Base-by-base conservation (phyloP, 371 early-diverging fungal species). In the Mucor irregularis region DNA sequence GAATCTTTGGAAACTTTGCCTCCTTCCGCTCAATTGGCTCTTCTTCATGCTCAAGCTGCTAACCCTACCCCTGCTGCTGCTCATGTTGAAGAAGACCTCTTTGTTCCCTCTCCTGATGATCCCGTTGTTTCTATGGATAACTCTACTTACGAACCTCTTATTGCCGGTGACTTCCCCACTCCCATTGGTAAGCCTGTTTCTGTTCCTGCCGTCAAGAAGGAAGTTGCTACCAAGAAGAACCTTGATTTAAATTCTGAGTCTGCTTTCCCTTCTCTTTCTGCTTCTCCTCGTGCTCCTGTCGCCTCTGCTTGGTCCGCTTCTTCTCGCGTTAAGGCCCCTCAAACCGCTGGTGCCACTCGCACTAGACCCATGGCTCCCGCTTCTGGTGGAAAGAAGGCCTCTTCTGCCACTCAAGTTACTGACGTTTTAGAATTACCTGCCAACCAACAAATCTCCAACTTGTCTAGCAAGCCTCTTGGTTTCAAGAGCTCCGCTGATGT, bases 211-310 rank as follows among this genome's bases (percentile, higher is more conserved):
- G 24, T 43, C 19, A 61, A 66, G 46, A 66, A 66, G 37, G 64
- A 64, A 56, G 29, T 30, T 13, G 21, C 14, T 5, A 61, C 56
- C 53, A 69, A 68, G 48, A 62, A 67, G 52, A 66, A 68, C 25
- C 60, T 85, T 4, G 87, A 87, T 56, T 69, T 88, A 49, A 73
- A 74, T 21, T 89, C 89, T 33, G 83, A 82, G 61, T 74, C 82
- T 26, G 82, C 85, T 56, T 90, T 90, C 66, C 90, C 90, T 16
- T 74, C 88, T 29, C 80, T 90, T 35, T 85, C 89, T 43, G 68
- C 80, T 13, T 53, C 77, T n/a, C 74, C 82, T 33, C 76, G 76
- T 34, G 56, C 79, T 19, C 72, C 80, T 28, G 58, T 63, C 39
- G 49, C 69, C 17, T 62, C 71, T 17, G 63, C 78, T 51, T 83